Evolutionary conservation across 1,284 basidiomycete species (phyloP).

Genomic region (Malassezia dermatis): DNA sequence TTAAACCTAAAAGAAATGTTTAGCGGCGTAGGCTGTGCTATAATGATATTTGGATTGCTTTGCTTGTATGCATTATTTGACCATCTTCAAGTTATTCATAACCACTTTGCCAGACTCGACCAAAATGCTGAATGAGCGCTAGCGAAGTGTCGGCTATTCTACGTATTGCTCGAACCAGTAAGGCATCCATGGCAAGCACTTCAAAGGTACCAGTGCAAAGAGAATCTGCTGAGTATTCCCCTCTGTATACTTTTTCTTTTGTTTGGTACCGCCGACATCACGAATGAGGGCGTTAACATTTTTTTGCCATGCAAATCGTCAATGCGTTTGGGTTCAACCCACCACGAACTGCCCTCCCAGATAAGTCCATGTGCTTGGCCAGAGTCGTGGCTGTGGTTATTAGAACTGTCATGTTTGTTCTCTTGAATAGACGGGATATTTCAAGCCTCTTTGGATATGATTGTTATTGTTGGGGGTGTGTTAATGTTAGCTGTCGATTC

Average conservation of each 20-base stretch:
- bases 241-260: constrained; percentile 37
- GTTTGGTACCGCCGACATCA: constrained; percentile 25
- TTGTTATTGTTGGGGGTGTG: constrained; percentile 30
- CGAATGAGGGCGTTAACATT: constrained; percentile 31
- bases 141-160: constrained; percentile 55
- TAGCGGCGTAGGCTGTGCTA: constrained; percentile 33
- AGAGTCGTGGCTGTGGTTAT: constrained; percentile 32
- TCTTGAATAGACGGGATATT: constrained; percentile 23
- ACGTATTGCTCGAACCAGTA: constrained; percentile 55
- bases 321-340: constrained; percentile 33
- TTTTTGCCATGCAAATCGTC: constrained; percentile 44
- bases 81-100: constrained; percentile 19
- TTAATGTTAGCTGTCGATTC: background rate
- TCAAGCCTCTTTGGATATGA: constrained; percentile 26
- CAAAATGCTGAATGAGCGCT: constrained; percentile 50
- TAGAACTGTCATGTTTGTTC: constrained; percentile 25
- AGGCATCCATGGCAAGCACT: constrained; percentile 55
- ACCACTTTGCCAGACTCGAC: constrained; percentile 28
- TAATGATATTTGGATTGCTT: constrained; percentile 26
- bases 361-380: constrained; percentile 34
- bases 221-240: constrained; percentile 53
- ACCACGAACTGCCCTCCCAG: constrained; percentile 36
- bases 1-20: constrained; percentile 33
- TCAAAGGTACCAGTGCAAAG: constrained; percentile 54
- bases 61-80: constrained; percentile 1